Evolutionary conservation across 73 alveolate species (phyloP).

Genomic region (Tetrahymena borealis): DNA sequence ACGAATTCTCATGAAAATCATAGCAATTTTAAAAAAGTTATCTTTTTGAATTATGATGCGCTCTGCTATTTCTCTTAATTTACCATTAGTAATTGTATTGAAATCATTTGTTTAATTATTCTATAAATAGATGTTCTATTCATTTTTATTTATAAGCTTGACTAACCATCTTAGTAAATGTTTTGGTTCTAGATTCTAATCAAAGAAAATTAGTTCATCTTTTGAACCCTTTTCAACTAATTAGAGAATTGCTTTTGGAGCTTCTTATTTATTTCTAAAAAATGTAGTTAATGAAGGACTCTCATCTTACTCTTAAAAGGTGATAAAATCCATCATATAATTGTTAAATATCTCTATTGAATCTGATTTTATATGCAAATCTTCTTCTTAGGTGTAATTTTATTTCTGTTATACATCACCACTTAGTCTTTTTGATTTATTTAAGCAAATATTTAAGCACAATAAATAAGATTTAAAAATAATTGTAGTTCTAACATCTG

Average conservation of each 20-base stretch:
- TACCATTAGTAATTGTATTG: background rate
- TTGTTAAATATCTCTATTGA: background rate
- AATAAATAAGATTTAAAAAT: too few species aligned
- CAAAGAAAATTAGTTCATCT: background rate
- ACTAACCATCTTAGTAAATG: background rate
- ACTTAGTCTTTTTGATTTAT: background rate
- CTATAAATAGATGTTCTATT: background rate
- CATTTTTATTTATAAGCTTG: background rate
- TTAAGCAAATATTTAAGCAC: background rate
- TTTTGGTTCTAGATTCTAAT: background rate
- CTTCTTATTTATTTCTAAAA: background rate
- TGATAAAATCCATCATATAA: background rate
- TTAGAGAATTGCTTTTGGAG: background rate
- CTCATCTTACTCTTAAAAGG: background rate
- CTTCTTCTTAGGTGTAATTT: background rate
- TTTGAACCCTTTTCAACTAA: background rate
- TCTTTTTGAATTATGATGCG: conserved; percentile 13
- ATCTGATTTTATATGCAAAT: background rate
- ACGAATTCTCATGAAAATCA: conserved; percentile 49
- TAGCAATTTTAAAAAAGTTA: conserved; percentile 65
- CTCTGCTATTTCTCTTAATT: background rate
- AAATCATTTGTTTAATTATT: background rate
- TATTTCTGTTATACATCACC: background rate
- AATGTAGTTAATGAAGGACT: background rate
- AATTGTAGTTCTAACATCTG: too few species aligned